Percentiles rank a stretch among this genome's conserved stretches.
Conservation (phyloP, 768 basidiomycete species). For the Boletellus emodensis region DNA sequence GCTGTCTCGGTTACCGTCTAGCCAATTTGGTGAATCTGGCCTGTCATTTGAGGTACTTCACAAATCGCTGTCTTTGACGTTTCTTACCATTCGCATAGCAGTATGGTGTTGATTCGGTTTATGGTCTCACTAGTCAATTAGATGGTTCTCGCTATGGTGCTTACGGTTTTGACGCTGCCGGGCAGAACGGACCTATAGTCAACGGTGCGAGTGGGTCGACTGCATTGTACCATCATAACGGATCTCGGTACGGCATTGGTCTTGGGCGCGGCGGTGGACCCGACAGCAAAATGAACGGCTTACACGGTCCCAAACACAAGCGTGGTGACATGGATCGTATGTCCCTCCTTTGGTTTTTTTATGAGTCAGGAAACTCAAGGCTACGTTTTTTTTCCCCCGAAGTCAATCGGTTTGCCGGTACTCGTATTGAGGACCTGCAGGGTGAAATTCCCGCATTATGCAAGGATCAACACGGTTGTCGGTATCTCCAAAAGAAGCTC, state of each 20-base stretch:
- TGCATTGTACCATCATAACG: slow-evolving; percentile 75
- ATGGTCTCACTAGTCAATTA: slow-evolving; percentile 43
- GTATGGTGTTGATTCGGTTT: slow-evolving; percentile 56
- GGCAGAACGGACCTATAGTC: slow-evolving; percentile 33
- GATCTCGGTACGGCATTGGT: slow-evolving; percentile 70
- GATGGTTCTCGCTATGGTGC: slow-evolving; percentile 53
- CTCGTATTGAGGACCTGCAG: slow-evolving; percentile 89
- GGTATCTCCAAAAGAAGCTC: slow-evolving; percentile 97
- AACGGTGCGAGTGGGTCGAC: slow-evolving; percentile 58
- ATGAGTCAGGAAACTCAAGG: neutral
- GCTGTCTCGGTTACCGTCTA: slow-evolving; percentile 59
- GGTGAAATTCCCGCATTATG: slow-evolving; percentile 93
- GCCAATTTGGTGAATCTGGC: slow-evolving; percentile 53
- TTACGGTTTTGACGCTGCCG: slow-evolving; percentile 53
- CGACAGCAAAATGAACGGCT: slow-evolving; percentile 84
- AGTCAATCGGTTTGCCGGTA: slow-evolving; percentile 98
- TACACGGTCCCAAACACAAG: slow-evolving; percentile 93
- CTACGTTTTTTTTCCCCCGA: neutral
- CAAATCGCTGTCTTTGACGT: slow-evolving; percentile 1
- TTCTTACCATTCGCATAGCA: slow-evolving; percentile 32
- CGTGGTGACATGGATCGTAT: slow-evolving; percentile 89
- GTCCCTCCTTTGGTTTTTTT: slow-evolving; percentile 37
- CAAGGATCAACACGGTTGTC: slow-evolving; percentile 99
- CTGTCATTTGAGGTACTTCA: slow-evolving; percentile 52
- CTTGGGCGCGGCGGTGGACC: slow-evolving; percentile 50